Evolutionary conservation across 208 protist genomes (phyloP).

Genomic region (Leishmania braziliensis): DNA sequence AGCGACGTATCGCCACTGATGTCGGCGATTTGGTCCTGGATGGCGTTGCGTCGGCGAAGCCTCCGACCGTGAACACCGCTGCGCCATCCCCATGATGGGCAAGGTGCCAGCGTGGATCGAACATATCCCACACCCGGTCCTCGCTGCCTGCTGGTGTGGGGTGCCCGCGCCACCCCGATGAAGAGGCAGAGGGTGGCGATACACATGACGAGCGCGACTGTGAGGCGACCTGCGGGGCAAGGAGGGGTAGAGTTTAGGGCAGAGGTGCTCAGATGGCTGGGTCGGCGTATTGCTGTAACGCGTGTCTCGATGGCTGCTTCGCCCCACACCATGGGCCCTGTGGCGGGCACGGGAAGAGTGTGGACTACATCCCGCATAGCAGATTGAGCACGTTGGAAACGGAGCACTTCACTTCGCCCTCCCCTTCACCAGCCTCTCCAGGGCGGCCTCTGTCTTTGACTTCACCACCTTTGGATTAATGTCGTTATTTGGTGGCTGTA

Average conservation of each 20-base stretch:
- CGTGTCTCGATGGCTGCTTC: too few relatives aligned
- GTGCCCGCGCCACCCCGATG: too few relatives aligned
- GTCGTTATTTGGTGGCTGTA: neutral
- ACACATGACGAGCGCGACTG: too few relatives aligned
- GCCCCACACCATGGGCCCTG: too few relatives aligned
- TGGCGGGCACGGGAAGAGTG: too few relatives aligned
- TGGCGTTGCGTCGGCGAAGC: neutral
- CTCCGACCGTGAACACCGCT: neutral
- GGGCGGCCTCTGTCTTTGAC: neutral
- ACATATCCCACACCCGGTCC: neutral
- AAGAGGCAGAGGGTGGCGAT: too few relatives aligned
- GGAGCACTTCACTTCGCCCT: neutral
- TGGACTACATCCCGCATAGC: neutral
- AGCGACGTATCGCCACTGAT: neutral
- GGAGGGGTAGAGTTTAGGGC: too few relatives aligned
- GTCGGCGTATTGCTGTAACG: too few relatives aligned
- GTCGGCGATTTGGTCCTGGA: neutral
- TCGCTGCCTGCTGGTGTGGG: neutral
- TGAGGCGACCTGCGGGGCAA: too few relatives aligned
- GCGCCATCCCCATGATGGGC: neutral
- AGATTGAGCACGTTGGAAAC: neutral
- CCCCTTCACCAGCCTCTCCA: neutral
- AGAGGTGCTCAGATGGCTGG: too few relatives aligned
- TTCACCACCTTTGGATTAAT: neutral
- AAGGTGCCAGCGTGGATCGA: neutral